Base-by-base conservation (phyloP, 176 grass and related monocot genomes). In the Carex myosuroides region DNA sequence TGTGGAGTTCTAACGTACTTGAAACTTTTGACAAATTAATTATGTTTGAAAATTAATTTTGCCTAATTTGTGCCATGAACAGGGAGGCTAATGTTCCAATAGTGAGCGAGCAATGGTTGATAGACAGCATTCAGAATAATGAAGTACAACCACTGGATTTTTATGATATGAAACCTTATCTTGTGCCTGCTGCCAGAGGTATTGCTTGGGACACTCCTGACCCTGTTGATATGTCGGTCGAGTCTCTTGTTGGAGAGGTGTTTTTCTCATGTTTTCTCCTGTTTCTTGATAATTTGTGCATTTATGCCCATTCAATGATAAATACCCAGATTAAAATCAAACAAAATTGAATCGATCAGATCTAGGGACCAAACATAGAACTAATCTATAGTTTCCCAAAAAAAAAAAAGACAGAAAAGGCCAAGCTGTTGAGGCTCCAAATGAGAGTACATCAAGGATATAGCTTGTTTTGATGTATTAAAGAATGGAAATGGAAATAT, bases 51-150 rank as follows among this genome's bases (percentile, higher is more conserved):
- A 13, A 26, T 54, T 54, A 54, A 62, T 39, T 62, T 62, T 53
- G 21, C 1, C 17, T 6, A 50, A 20, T 29, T 53, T 39, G 37
- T 39, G 17, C 53, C 29, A 42, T 89, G 79, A 29, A 52, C 82
- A 98, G 95, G 91, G 95, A 93, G 69, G 87, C 68, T 76, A 82
- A 84, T 53, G 91, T 92, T 59, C 91, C 92, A 64, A 17, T 94
- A 78, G 95, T 98, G 62, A 91, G 91, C 13, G 95, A 98, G 81
- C 80, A 89, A 6, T 98, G 95, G 95, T 85, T 98, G 79, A n/a
- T 90, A n/a, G 95, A 98, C 79, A 94, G 89, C 70, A 90, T 94
- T 4, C 70, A 93, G 65, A 91, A 93, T 59, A 81, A 87, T 21
- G 79, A 93, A 84, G 82, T 35, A 12, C 92, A 89, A 62, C 86